Evolutionary conservation across 495 filamentous ascomycete species (phyloP).

Genomic region (Penicillium herquei): DNA sequence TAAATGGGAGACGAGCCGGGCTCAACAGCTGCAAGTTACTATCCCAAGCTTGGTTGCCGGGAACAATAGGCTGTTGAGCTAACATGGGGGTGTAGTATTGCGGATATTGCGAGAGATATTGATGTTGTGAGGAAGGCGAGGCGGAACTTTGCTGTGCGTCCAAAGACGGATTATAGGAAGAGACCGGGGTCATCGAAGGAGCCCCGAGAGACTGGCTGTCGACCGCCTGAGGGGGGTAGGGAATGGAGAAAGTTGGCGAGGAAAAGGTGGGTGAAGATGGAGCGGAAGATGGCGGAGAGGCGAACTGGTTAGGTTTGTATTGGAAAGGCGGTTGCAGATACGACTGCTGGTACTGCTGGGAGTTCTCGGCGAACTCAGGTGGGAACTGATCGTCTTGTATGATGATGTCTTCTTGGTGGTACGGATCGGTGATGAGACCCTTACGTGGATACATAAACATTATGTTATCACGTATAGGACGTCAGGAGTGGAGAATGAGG

Average conservation of each 20-base stretch:
- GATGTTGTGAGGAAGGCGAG: conserved; percentile 25
- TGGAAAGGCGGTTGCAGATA: conserved; percentile 40
- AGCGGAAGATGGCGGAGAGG: conserved; percentile 42
- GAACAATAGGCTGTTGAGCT: conserved; percentile 36
- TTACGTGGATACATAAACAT: conserved; percentile 53
- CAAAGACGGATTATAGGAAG: conserved; percentile 45
- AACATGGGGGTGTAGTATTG: conserved; percentile 44
- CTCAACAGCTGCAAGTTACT: conserved; percentile 41
- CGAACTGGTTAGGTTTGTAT: conserved; percentile 33
- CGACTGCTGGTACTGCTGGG: conserved; percentile 27
- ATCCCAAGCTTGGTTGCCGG: conserved; percentile 43
- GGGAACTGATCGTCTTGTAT: conserved; percentile 49
- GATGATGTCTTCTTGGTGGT: conserved; percentile 36
- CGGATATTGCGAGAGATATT: conserved; percentile 33
- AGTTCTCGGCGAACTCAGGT: conserved; percentile 34
- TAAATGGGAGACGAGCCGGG: conserved; percentile 37
- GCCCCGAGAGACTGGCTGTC: conserved; percentile 42
- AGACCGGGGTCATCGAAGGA: conserved; percentile 47
- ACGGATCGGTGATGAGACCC: conserved; percentile 47
- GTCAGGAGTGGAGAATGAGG: conserved; percentile 26
- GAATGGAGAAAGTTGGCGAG: conserved; percentile 41
- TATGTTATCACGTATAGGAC: conserved; percentile 36
- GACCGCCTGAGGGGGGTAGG: conserved; percentile 32
- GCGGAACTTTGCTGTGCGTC: conserved; percentile 31
- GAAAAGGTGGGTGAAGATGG: conserved; percentile 42